Conservation (phyloP, 139 green algal species). For the Yamagishiella unicocca region DNA sequence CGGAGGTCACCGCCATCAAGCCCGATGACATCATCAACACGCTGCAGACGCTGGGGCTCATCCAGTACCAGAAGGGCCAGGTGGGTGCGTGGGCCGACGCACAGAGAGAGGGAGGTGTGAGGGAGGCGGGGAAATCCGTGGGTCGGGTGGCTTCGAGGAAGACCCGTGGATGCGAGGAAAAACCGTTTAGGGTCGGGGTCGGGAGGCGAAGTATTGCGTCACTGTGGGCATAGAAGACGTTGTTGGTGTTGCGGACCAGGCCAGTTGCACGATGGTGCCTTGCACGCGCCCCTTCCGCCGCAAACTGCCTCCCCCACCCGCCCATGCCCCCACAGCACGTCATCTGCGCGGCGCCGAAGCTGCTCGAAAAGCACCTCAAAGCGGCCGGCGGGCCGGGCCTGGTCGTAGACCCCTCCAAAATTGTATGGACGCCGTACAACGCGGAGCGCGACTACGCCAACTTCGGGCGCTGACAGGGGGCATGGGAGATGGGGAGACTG, state of each 20-base stretch:
- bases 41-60: conserved; percentile 81
- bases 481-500: too few species aligned
- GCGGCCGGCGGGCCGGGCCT: conserved; percentile 70
- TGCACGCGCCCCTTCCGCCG: too few species aligned
- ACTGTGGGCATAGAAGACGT: too few species aligned
- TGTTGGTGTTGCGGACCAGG: too few species aligned
- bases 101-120: too few species aligned
- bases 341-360: conserved; percentile 69
- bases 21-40: conserved; percentile 97
- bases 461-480: conserved; percentile 38
- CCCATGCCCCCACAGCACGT: conserved; percentile 74
- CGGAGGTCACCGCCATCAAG: conserved; percentile 94
- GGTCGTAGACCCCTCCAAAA: conserved; percentile 84
- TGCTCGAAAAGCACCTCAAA: conserved; percentile 84
- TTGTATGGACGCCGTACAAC: conserved; percentile 89
- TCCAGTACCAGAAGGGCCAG: conserved; percentile 84
- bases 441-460: conserved; percentile 70
- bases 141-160: too few species aligned
- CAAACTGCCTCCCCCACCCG: not conserved
- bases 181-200: too few species aligned
- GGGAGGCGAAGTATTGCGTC: too few species aligned
- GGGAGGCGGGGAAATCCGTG: too few species aligned
- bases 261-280: too few species aligned
- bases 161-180: too few species aligned
- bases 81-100: too few species aligned